Conservation (phyloP, 768 basidiomycete genomes). For the Lactarius deliciosus region DNA sequence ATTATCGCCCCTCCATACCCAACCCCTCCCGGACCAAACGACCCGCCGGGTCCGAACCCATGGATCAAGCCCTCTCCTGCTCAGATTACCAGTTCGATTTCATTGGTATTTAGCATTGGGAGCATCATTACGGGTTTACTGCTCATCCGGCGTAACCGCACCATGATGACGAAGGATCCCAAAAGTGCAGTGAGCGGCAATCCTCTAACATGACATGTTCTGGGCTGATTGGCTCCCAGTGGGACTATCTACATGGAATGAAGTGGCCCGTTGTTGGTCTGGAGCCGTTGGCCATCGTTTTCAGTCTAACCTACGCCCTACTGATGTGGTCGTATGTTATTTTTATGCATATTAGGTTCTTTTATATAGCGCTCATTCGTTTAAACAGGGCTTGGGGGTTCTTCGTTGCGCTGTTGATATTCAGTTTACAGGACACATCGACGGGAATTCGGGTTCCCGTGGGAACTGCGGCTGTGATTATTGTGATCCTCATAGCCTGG, state of each 20-base stretch:
- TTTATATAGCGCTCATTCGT: neutral
- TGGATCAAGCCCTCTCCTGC: conserved; percentile 40
- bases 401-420: conserved; percentile 38
- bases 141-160: conserved; percentile 46
- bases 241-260: conserved; percentile 32
- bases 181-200: conserved; percentile 12
- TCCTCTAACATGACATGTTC: conserved; percentile 21
- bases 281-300: conserved; percentile 52
- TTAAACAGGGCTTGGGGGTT: conserved; percentile 41
- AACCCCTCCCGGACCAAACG: neutral
- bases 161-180: conserved; percentile 39
- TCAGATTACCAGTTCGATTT: conserved; percentile 52
- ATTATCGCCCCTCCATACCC: conserved; percentile 17
- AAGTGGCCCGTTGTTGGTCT: too few relatives aligned
- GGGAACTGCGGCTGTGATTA: neutral
- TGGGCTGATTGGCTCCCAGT: conserved; percentile 25
- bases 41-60: neutral
- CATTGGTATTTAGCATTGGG: conserved; percentile 48
- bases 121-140: conserved; percentile 49
- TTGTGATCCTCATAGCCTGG: conserved; percentile 6
- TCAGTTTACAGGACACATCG: conserved; percentile 3
- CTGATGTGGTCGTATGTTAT: conserved; percentile 58
- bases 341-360: too few relatives aligned
- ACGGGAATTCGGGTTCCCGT: conserved; percentile 2
- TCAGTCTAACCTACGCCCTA: conserved; percentile 54